Evolutionary conservation across 176 grass and related monocot species (phyloP).

Genomic region (Musa troglodytarum): DNA sequence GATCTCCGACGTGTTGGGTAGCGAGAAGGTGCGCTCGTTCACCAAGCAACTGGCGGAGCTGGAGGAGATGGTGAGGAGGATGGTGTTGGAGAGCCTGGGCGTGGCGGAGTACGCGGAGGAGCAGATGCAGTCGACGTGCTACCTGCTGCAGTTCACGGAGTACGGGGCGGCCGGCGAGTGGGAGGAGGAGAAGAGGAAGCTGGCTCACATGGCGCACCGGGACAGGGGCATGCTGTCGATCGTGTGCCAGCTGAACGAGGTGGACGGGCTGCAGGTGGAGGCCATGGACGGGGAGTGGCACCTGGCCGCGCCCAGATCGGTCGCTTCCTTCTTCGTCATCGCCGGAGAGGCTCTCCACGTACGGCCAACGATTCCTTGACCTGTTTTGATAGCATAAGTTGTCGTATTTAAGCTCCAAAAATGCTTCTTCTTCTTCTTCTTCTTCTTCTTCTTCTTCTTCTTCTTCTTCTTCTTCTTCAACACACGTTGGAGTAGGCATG

Average conservation of each 20-base stretch:
- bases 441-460: too few species aligned
- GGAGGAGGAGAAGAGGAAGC: neutral
- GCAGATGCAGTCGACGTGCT: neutral
- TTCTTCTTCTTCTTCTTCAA: too few species aligned
- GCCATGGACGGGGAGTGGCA: neutral
- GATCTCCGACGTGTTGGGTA: neutral
- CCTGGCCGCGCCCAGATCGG: neutral
- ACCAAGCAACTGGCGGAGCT: conserved; percentile 2
- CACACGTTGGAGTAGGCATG: neutral
- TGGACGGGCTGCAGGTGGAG: conserved; percentile 6
- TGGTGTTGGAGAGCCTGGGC: conserved; percentile 13
- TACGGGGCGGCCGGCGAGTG: neutral
- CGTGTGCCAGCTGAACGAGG: conserved; percentile 9
- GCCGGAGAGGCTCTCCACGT: neutral
- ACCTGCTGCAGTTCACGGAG: neutral
- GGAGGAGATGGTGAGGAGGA: conserved; percentile 1
- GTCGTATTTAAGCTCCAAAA: too few species aligned
- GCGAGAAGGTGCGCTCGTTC: neutral
- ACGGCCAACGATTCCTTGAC: neutral
- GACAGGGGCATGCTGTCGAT: neutral
- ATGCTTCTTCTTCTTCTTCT: too few species aligned
- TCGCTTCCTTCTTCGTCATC: neutral
- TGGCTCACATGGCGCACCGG: neutral
- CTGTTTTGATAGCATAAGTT: too few species aligned
- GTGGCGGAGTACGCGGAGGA: neutral